Evolutionary conservation across 345 rosid genomes (phyloP).

Genomic region (Citrus australasica): DNA sequence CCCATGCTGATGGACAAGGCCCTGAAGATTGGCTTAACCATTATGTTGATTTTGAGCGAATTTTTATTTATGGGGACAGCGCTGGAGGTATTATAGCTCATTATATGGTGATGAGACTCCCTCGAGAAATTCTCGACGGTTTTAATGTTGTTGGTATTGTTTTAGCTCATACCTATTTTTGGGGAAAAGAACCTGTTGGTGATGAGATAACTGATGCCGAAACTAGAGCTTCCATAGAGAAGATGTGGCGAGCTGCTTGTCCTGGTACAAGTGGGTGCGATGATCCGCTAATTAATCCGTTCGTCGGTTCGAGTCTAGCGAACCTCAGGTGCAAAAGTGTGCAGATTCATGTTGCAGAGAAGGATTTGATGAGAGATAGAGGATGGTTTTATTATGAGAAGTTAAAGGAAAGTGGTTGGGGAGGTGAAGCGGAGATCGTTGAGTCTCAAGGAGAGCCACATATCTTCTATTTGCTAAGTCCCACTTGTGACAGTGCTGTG

Average conservation of each 20-base stretch:
- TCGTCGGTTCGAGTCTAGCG: conserved; percentile 27
- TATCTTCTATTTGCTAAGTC: conserved; percentile 36
- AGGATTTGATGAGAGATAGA: conserved; percentile 30
- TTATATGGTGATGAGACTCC: conserved; percentile 23
- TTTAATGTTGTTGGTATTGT: conserved; percentile 12
- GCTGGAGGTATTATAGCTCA: conserved; percentile 37
- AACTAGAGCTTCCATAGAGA: neutral
- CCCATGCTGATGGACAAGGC: conserved; percentile 10
- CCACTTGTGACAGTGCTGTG: conserved; percentile 21
- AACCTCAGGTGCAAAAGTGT: conserved; percentile 33
- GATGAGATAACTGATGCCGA: neutral
- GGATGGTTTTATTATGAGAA: conserved; percentile 29
- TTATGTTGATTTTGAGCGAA: conserved; percentile 19
- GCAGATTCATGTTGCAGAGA: conserved; percentile 38
- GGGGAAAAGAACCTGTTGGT: conserved; percentile 18
- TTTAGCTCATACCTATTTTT: conserved; percentile 27
- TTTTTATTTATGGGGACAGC: conserved; percentile 38
- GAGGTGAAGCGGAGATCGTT: conserved; percentile 33
- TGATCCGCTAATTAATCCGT: conserved; percentile 46
- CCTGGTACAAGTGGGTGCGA: conserved; percentile 37
- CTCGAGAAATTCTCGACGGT: conserved; percentile 10
- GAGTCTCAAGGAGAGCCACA: conserved; percentile 39
- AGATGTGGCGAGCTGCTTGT: conserved; percentile 18
- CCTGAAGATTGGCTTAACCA: conserved; percentile 33
- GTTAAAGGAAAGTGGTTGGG: conserved; percentile 40